These are phyloP conservation scores for Prinsepia uniflora DNA, from an alignment of 306 rosid species.

Conservation along the genomic window DNA sequence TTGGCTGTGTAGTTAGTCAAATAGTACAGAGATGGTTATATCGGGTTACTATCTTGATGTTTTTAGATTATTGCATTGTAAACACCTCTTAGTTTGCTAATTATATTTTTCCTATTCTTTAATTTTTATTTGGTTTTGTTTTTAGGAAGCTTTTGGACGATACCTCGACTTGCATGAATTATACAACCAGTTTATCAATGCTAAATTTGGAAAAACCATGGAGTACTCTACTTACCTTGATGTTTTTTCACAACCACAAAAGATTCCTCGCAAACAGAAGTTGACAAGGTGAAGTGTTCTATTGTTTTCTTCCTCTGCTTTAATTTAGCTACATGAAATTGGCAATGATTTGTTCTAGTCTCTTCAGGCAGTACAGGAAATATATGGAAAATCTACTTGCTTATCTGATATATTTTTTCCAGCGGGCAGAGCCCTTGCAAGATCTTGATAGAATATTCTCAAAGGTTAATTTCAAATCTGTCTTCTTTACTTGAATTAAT, in stretches of 20 bases:
- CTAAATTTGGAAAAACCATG: conserved; percentile 88
- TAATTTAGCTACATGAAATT: neutral
- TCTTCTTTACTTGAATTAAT: neutral
- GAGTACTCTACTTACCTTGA: conserved; percentile 89
- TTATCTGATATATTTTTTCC: conserved; percentile 71
- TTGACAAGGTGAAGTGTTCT: conserved; percentile 44
- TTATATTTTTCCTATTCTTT: neutral
- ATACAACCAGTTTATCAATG: conserved; percentile 71
- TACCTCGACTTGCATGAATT: conserved; percentile 87
- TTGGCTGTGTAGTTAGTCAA: neutral
- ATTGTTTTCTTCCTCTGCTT: neutral
- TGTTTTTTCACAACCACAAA: conserved; percentile 65
- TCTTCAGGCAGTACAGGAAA: conserved; percentile 74
- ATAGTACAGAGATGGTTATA: neutral
- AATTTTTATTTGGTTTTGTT: neutral
- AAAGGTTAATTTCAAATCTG: conserved; percentile 46
- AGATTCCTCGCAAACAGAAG: conserved; percentile 67
- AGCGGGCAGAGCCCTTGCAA: conserved; percentile 94
- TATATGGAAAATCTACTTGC: conserved; percentile 68
- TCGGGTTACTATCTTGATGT: neutral
- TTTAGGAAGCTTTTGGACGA: conserved; percentile 87
- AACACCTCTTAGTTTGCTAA: neutral
- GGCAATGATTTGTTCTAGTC: conserved; percentile 15
- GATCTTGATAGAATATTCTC: conserved; percentile 82
- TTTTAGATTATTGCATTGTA: neutral